phyloP scores from a whole-genome alignment of 257 asterid species.

The Leptodermis oblonga region DNA sequence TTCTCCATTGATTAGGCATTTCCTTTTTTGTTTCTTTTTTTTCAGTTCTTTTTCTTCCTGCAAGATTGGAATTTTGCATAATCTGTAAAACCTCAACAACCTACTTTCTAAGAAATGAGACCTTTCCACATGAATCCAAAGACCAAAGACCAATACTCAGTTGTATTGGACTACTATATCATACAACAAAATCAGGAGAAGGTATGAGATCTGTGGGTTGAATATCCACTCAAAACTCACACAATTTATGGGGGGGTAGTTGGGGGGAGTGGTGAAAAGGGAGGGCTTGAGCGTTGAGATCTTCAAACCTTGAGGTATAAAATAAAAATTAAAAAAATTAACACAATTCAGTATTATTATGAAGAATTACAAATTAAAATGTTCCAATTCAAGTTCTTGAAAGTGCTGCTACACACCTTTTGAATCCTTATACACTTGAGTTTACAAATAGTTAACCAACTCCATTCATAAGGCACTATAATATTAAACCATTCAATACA shows the following conservation, averaged over 20 bases:
- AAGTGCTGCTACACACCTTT: neutral
- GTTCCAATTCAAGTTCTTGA: slow-evolving; percentile 1
- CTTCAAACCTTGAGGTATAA: too few species aligned
- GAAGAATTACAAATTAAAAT: neutral
- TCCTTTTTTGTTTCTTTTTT: too few species aligned
- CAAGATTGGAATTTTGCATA: too few species aligned
- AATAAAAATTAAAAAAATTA: too few species aligned
- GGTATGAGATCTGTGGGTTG: neutral
- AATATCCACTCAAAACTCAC: too few species aligned
- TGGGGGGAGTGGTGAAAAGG: too few species aligned
- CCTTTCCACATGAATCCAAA: neutral
- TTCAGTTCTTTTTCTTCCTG: too few species aligned
- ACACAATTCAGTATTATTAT: neutral
- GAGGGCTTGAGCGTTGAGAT: too few species aligned
- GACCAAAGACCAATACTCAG: neutral
- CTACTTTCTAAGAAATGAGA: neutral
- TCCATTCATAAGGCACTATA: neutral
- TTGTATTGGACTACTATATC: neutral
- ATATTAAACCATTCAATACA: neutral
- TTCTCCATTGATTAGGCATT: too few species aligned
- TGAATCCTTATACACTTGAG: too few species aligned
- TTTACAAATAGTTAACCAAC: neutral
- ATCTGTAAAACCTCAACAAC: too few species aligned
- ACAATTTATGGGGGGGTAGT: too few species aligned
- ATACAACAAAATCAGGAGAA: neutral